Conservation (phyloP, 768 basidiomycete genomes). For the Mycena rebaudengoi region DNA sequence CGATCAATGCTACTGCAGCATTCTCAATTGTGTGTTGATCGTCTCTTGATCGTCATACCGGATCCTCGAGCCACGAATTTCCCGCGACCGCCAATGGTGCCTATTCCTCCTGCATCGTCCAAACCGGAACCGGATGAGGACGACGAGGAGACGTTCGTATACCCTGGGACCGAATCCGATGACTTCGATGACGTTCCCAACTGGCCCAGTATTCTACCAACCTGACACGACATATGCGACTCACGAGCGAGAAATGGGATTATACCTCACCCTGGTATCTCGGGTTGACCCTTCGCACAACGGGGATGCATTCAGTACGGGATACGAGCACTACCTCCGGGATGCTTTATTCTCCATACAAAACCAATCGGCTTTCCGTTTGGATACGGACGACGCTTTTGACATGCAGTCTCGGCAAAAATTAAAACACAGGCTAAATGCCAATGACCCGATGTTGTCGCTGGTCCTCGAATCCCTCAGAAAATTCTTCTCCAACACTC, state of each 20-base stretch:
- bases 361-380: slow-evolving; percentile 65
- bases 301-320: slow-evolving; percentile 81
- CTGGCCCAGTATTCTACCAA: slow-evolving; percentile 56
- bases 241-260: slow-evolving; percentile 83
- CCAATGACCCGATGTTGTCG: slow-evolving; percentile 79
- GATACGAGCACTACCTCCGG: slow-evolving; percentile 83
- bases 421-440: slow-evolving; percentile 78
- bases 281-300: slow-evolving; percentile 76
- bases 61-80: slow-evolving; percentile 81
- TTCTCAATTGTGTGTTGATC: slow-evolving; percentile 68
- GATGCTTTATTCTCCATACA: slow-evolving; percentile 79
- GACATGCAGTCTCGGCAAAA: slow-evolving; percentile 51
- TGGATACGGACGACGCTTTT: slow-evolving; percentile 48
- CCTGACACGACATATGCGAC: slow-evolving; percentile 81
- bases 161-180: slow-evolving; percentile 44
- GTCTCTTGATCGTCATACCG: slow-evolving; percentile 73
- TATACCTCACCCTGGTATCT: slow-evolving; percentile 83
- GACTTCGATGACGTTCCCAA: slow-evolving; percentile 24
- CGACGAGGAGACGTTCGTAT: slow-evolving; percentile 58
- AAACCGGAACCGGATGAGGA: slow-evolving; percentile 47
- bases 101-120: slow-evolving; percentile 29
- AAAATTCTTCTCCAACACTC: slow-evolving; percentile 84
- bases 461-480: slow-evolving; percentile 74
- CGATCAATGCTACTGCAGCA: slow-evolving; percentile 78
- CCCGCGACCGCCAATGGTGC: slow-evolving; percentile 62